These are phyloP conservation scores for Angomonas ambiguus DNA, from an alignment of 208 protist species.

Conservation along the genomic window DNA sequence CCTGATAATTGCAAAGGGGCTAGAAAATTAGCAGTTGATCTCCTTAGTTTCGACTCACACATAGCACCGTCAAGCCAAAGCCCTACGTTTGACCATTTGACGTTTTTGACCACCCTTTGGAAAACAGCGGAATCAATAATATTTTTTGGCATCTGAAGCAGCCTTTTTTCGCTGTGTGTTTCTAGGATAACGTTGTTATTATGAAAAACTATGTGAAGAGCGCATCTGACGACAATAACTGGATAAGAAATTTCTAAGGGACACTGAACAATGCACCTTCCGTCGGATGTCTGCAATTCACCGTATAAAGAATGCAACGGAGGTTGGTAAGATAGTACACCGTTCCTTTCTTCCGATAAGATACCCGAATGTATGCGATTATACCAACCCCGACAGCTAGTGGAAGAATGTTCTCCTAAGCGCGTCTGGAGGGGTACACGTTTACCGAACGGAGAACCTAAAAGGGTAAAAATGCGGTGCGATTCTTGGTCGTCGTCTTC, in stretches of 20 bases:
- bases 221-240: constrained; percentile 52
- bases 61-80: constrained; percentile 73
- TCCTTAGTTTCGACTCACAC: constrained; percentile 27
- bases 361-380: constrained; percentile 41
- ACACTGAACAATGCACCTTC: constrained; percentile 46
- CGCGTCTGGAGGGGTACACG: constrained; percentile 21
- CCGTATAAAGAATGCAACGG: constrained; percentile 45
- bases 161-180: constrained; percentile 18
- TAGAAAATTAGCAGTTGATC: constrained; percentile 45
- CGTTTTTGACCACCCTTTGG: constrained; percentile 36
- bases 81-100: constrained; percentile 27
- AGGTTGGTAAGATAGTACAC: constrained; percentile 51
- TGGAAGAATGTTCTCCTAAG: constrained; percentile 18
- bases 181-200: constrained; percentile 81
- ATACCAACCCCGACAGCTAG: constrained; percentile 77
- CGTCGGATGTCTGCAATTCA: constrained; percentile 40
- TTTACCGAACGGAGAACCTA: constrained; percentile 21
- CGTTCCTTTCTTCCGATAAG: constrained; percentile 29
- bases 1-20: constrained; percentile 39
- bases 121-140: constrained; percentile 60
- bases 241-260: constrained; percentile 79
- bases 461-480: constrained; percentile 18
- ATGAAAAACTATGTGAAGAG: constrained; percentile 70
- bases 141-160: constrained; percentile 44
- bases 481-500: constrained; percentile 24